Base-by-base conservation (phyloP, 108 stramenopile species). In the Skeletonema marinoi region DNA sequence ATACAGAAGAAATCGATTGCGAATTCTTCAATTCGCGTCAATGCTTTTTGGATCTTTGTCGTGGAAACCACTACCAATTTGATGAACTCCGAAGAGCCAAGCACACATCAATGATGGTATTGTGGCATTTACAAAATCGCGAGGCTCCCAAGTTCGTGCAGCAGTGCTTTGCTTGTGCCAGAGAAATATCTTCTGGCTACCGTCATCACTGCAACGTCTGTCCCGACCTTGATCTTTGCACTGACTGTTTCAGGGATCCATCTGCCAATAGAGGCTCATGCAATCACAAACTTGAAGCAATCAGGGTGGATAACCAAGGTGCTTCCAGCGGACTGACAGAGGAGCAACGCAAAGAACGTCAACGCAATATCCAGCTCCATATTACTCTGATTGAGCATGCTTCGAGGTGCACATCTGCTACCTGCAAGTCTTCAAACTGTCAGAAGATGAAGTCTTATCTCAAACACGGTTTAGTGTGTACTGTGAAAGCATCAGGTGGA, bases 31-130 rank as follows among this genome's bases (percentile, higher is more conserved):
- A 93, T 68, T 90, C 88, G 59, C 92, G 93, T 16, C 97, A 92
- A 77, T 91, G 88, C 51, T 96, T 96, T 78, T 71, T 96, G 41
- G 93, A 93, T 66, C 83, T 96, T 14, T 96, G 95, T 65, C 82
- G 90, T 50, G 93, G 96, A 21, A 99, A 99, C 74, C 98, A 99
- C 82, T 99, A 98, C 78, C 99, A 99, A 79, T 99, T 98, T 71
- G 98, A 99, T 78, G 92, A 98, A 74, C 86, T 98, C 35, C 87
- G 99, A 39, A 81, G 98, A 42, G 98, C 97, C 16, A 99, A 99
- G 87, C 98, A 99, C 78, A 96, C 97, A 29, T 96, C 94, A 3
- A 98, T 98, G 98, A 98, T 99, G 99, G 94, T 98, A 7, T 71
- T 99, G 70, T 98, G 98, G 93, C 99, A 99, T 75, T 86, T 98